Percentiles rank a stretch among this genome's conserved stretches.
Evolutionary conservation across 495 filamentous ascomycete genomes (phyloP).

Genomic region (Daldinia bambusicola): DNA sequence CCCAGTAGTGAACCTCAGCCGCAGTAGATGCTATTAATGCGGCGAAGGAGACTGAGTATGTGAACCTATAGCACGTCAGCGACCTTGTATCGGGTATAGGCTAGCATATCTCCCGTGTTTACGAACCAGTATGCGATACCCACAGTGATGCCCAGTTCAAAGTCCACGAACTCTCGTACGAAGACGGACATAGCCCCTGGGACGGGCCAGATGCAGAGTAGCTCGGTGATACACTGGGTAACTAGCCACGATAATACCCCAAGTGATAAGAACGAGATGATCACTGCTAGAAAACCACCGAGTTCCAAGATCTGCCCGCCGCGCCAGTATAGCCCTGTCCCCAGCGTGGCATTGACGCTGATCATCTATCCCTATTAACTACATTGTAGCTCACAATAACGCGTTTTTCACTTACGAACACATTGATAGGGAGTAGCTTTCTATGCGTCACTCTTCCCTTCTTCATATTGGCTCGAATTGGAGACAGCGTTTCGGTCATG

Average conservation of each 20-base stretch:
- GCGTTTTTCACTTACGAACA: constrained; percentile 52
- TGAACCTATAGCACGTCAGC: constrained; percentile 52
- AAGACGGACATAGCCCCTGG: constrained; percentile 59
- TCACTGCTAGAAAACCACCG: constrained; percentile 55
- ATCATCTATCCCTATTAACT: constrained; percentile 49
- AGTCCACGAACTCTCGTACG: constrained; percentile 61
- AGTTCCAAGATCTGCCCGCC: constrained; percentile 56
- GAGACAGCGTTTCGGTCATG: neutral
- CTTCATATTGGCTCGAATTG: constrained; percentile 14
- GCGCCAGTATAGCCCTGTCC: constrained; percentile 60
- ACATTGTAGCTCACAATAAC: neutral
- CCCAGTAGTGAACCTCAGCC: constrained; percentile 52
- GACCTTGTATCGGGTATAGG: neutral
- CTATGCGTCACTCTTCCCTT: constrained; percentile 40
- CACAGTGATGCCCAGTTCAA: constrained; percentile 58
- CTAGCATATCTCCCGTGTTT: neutral
- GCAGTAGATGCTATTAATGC: constrained; percentile 55
- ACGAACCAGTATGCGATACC: constrained; percentile 61
- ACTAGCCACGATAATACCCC: constrained; percentile 57
- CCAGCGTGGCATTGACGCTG: constrained; percentile 57
- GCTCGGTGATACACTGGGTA: constrained; percentile 61
- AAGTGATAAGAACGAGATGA: constrained; percentile 56
- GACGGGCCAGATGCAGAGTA: constrained; percentile 62
- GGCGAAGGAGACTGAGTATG: constrained; percentile 56
- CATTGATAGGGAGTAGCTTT: constrained; percentile 53